Percentiles rank a stretch among this genome's conserved stretches.
phyloP scores from a whole-genome alignment of 2,329 filamentous ascomycete genomes.

The Colletotrichum viniferum region DNA sequence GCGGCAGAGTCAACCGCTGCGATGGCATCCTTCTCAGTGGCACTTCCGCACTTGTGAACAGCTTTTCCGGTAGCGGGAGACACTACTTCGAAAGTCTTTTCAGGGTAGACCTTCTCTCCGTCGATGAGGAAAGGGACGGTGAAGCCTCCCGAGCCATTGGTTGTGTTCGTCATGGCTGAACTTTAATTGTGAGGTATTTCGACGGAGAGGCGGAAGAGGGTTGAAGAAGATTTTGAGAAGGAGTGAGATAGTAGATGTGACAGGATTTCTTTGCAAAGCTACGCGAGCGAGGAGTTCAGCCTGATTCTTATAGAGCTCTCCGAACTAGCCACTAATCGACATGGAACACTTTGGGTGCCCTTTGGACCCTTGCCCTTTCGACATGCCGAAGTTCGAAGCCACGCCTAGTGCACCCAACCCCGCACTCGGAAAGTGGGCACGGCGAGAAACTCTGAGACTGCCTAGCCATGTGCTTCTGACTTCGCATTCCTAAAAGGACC shows the following conservation, averaged over 20 bases:
- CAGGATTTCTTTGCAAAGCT: accelerated
- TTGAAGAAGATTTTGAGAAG: not conserved
- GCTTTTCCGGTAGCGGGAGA: slow-evolving; percentile 58
- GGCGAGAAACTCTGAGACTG: slow-evolving; percentile 1
- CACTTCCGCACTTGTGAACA: slow-evolving; percentile 59
- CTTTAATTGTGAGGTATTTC: not conserved
- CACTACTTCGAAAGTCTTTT: slow-evolving; percentile 58
- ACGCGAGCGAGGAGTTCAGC: not conserved
- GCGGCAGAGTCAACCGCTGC: slow-evolving; percentile 54
- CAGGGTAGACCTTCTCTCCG: slow-evolving; percentile 48
- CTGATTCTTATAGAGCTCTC: not conserved
- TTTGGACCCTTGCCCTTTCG: slow-evolving; percentile 3
- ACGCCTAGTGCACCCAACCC: slow-evolving; percentile 15
- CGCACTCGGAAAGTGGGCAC: slow-evolving; percentile 17
- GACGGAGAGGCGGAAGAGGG: not conserved
- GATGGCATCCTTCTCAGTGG: slow-evolving; percentile 57
- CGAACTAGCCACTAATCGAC: not conserved
- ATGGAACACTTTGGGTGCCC: not conserved
- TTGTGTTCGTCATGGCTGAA: not conserved
- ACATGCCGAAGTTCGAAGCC: slow-evolving; percentile 12
- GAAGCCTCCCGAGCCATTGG: not conserved
- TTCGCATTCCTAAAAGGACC: not conserved
- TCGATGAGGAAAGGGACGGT: slow-evolving; percentile 47
- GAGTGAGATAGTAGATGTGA: not conserved
- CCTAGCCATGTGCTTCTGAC: not conserved